Evolutionary conservation across 2,329 filamentous ascomycete species (phyloP).

Genomic region (Colletotrichum australisinense): DNA sequence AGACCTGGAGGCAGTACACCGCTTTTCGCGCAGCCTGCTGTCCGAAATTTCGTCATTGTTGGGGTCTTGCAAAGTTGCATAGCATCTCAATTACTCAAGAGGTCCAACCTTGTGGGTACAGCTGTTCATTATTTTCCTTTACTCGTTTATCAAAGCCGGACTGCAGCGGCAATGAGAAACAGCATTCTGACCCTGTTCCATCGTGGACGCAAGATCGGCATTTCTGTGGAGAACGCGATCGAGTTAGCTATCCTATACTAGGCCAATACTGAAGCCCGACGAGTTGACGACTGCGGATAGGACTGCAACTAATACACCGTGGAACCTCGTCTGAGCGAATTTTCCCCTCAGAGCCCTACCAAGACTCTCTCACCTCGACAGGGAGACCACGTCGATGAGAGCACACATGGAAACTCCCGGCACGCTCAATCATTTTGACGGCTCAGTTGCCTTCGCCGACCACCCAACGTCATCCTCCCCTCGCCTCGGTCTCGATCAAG

Average conservation of each 20-base stretch:
- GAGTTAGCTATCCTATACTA: not conserved
- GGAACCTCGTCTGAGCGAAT: not conserved
- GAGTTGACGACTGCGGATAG: not conserved
- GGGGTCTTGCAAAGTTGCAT: not conserved
- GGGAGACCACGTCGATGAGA: slow-evolving; percentile 6
- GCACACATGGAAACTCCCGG: not conserved
- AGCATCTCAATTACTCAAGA: not conserved
- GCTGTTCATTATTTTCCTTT: not conserved
- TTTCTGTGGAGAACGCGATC: not conserved
- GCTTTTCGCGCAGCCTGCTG: not conserved
- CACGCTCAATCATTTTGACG: slow-evolving; percentile 4
- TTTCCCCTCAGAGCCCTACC: not conserved
- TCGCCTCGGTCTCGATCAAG: not conserved
- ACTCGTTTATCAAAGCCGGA: not conserved
- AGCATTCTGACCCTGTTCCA: not conserved
- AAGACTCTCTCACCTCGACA: not conserved
- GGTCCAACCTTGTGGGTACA: not conserved
- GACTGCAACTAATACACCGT: not conserved
- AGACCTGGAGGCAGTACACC: slow-evolving; percentile 3
- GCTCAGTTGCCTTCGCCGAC: not conserved
- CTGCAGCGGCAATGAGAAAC: not conserved
- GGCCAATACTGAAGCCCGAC: not conserved
- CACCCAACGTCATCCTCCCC: not conserved
- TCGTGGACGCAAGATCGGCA: not conserved
- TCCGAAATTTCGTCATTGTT: not conserved